These are phyloP conservation scores for Xanthoceras sorbifolium DNA, from an alignment of 345 rosid genomes.

Conservation along the genomic window DNA sequence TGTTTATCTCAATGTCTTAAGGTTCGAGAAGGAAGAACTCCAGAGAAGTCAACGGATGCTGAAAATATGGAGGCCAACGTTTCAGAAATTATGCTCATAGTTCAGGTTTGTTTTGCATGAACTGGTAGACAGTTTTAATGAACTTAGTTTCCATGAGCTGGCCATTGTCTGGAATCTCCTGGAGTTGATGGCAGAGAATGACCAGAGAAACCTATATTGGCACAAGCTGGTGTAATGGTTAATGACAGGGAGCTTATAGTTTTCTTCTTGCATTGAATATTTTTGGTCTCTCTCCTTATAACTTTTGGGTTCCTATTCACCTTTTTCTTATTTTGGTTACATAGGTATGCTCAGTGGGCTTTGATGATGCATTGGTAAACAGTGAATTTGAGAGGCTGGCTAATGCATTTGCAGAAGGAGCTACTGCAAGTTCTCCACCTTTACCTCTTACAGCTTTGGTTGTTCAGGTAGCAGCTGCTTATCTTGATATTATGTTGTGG, in stretches of 20 bases:
- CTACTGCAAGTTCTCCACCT: constrained; percentile 59
- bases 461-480: constrained; percentile 64
- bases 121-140: constrained; percentile 4
- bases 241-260: background rate
- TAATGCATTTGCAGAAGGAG: constrained; percentile 65
- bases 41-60: constrained; percentile 37
- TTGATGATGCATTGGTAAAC: constrained; percentile 52
- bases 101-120: constrained; percentile 66
- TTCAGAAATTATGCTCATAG: constrained; percentile 90
- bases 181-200: constrained; percentile 15
- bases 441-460: constrained; percentile 84
- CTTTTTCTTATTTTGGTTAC: constrained; percentile 14
- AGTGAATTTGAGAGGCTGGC: constrained; percentile 69
- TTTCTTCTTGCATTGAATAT: constrained; percentile 14
- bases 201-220: background rate
- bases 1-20: constrained; percentile 26
- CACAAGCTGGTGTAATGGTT: constrained; percentile 9
- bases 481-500: background rate
- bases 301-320: constrained; percentile 1
- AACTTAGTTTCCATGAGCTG: background rate
- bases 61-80: constrained; percentile 48
- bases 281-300: constrained; percentile 5
- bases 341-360: constrained; percentile 57
- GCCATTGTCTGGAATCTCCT: background rate
- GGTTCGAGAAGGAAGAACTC: constrained; percentile 96